Evolutionary conservation across 1,139 yeast genomes (phyloP), one percentile per base, ranked within the genome.

Genomic region (Debaryomyces coudertii): DNA sequence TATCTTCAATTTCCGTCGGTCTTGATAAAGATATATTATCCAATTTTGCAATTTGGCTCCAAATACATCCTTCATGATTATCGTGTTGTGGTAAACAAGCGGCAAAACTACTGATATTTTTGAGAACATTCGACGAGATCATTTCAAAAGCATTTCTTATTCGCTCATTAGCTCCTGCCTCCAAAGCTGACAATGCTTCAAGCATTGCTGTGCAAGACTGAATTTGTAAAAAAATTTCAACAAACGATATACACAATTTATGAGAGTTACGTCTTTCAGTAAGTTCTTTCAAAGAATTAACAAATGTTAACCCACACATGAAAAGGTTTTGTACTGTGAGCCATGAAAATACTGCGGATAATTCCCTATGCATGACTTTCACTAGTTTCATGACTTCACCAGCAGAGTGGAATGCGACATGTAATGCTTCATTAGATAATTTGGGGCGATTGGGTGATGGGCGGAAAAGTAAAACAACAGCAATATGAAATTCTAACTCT

Each of bases 371-470:
- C 51, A 47, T 50, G 7, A 47, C 33, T 37, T 49, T 50, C 5
- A 48, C 51, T 22, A 50, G 30, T 29, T 35, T 45, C 52, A 50
- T 48, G 9, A 48, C 53, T 23, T 50, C 52, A 28, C 53, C 53
- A 15, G 52, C 53, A 6, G 53, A 50, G 37, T 50, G 53, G 27
- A 50, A 49, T 5, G 53, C 51, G 9, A 45, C 51, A 36, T 50
- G 53, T 3, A 50, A 6, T 9, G 50, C 51, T 23, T 50, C 52
- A 7, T 25, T 9, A 2, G 52, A 50, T 9, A 47, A 28, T 22
- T 41, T 48, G 5, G 47, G 44, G 7, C 53, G 36, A 36, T 50
- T 50, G 8, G 51, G 53, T 1, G 51, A 48, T 9, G 53, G 53
- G 11, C 53, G 46, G 35, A 50, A 48, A 14, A 50, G 44, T n/a